Evolutionary conservation across 805 yeast species (phyloP), one percentile per base, ranked within the genome.

Genomic region (Maudiozyma serrabonitensis): DNA sequence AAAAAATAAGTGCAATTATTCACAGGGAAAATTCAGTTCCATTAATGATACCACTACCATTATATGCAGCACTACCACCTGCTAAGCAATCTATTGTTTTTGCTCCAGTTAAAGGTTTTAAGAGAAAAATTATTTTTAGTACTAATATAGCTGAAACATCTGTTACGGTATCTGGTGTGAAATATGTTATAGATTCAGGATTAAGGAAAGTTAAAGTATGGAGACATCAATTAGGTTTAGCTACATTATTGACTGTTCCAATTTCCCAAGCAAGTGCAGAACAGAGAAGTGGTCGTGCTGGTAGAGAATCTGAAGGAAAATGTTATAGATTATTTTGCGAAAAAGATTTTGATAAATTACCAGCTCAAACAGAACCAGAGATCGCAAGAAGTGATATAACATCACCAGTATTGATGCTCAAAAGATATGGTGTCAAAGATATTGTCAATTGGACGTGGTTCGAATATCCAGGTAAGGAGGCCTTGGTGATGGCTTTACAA

Each of bases 121-220:
- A 79, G 59, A 76, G 99, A 55, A 93, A 93, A 63, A 82, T 93
- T 41, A 86, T 93, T 28, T 69, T 93, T 50, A 88, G 98, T 7
- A 93, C 99, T 1, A 93, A 93, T 63, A 89, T 93, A 57, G 99
- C 99, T 0, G 99, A 93, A 70, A 93, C 99, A 0, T 93, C 99
- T 31, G 82, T 93, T 52, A 93, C 99, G 3, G 93, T 93, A 35
- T 82, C 95, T 13, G 99, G 99, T 1, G 93, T 93, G 16, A 79
- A 87, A 56, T 93, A 87, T 60, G 98, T 93, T 8, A 75, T 93
- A 23, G 99, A 93, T 67, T 79, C 95, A 0, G 99, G 99, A 0
- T 71, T 91, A 45, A 75, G 97, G 50, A 93, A 93, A 62, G 95
- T 91, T 8, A 87, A 91, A 56, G 95, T 91, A 1, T 91, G 97